Evolutionary conservation across 768 basidiomycete genomes (phyloP).

Genomic region (Ramaria rubella): DNA sequence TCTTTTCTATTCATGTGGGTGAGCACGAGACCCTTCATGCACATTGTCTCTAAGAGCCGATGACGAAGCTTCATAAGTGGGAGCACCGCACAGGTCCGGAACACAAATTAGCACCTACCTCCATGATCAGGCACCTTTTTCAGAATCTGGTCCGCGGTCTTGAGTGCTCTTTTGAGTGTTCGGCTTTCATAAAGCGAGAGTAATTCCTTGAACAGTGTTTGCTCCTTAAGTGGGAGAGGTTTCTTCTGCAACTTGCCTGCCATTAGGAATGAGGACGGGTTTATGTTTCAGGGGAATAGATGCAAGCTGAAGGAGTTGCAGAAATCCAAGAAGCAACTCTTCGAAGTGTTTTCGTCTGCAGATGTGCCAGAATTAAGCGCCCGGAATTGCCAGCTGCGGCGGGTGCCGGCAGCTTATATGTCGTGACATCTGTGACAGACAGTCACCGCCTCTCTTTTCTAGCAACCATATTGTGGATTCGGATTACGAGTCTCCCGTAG

Average conservation of each 20-base stretch:
- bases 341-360: too few relatives aligned
- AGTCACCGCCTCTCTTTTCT: too few relatives aligned
- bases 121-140: slow-evolving; percentile 96
- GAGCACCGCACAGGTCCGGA: neutral
- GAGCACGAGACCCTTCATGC: slow-evolving; percentile 90
- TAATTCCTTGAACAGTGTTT: slow-evolving; percentile 78
- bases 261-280: neutral
- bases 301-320: too few relatives aligned
- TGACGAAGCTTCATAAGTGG: neutral
- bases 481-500: too few relatives aligned
- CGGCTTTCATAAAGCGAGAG: slow-evolving; percentile 83
- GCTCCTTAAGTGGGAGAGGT: slow-evolving; percentile 75
- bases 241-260: slow-evolving; percentile 25
- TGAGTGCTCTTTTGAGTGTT: slow-evolving; percentile 83
- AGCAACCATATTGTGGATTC: too few relatives aligned
- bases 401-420: too few relatives aligned
- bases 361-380: too few relatives aligned
- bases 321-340: too few relatives aligned
- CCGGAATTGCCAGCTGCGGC: too few relatives aligned
- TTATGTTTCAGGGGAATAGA: too few relatives aligned
- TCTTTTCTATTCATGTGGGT: slow-evolving; percentile 75
- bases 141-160: slow-evolving; percentile 88
- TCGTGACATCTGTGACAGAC: too few relatives aligned
- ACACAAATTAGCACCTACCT: slow-evolving; percentile 43
- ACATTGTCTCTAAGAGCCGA: slow-evolving; percentile 73